Conservation (phyloP, 2,329 filamentous ascomycete genomes). For the Monosporascus cannonballus region DNA sequence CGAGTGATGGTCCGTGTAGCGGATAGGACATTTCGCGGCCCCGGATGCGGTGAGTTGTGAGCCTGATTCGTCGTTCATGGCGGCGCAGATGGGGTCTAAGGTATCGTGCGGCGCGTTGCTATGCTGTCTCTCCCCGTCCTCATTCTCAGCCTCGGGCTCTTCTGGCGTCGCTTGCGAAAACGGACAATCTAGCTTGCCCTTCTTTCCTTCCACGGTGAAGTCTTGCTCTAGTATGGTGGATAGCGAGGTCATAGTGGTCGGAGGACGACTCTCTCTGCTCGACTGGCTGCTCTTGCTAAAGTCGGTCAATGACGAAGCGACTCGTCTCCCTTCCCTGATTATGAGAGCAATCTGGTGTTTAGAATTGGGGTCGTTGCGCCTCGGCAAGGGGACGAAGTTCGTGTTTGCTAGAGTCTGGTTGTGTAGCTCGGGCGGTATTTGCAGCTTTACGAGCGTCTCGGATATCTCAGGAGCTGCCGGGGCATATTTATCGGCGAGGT, state of each 20-base stretch:
- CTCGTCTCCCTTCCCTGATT: conserved; percentile 58
- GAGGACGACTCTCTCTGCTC: conserved; percentile 41
- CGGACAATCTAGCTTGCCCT: conserved; percentile 73
- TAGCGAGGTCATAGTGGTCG: conserved; percentile 47
- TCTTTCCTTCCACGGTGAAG: conserved; percentile 79
- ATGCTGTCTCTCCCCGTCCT: conserved; percentile 20
- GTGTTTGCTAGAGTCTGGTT: conserved; percentile 42
- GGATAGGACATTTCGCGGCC: conserved; percentile 75
- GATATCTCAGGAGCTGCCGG: conserved; percentile 59
- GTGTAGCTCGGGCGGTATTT: conserved; percentile 50
- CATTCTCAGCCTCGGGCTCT: conserved; percentile 31
- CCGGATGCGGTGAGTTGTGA: conserved; percentile 45
- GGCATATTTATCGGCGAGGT: conserved; percentile 62
- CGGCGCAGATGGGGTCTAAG: conserved; percentile 56
- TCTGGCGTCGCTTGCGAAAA: conserved; percentile 49
- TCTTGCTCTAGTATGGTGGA: conserved; percentile 75
- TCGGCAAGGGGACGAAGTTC: conserved; percentile 48
- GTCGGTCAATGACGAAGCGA: conserved; percentile 44
- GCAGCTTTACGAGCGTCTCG: conserved; percentile 60
- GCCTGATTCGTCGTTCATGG: conserved; percentile 55
- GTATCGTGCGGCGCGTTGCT: conserved; percentile 39
- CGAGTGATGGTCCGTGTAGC: conserved; percentile 85
- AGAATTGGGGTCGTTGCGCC: conserved; percentile 37
- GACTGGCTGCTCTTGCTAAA: conserved; percentile 46
- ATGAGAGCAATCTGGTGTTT: conserved; percentile 56